Evolutionary conservation across 2,329 filamentous ascomycete genomes (phyloP).

Genomic region (Hymenoscyphus fructigenus): DNA sequence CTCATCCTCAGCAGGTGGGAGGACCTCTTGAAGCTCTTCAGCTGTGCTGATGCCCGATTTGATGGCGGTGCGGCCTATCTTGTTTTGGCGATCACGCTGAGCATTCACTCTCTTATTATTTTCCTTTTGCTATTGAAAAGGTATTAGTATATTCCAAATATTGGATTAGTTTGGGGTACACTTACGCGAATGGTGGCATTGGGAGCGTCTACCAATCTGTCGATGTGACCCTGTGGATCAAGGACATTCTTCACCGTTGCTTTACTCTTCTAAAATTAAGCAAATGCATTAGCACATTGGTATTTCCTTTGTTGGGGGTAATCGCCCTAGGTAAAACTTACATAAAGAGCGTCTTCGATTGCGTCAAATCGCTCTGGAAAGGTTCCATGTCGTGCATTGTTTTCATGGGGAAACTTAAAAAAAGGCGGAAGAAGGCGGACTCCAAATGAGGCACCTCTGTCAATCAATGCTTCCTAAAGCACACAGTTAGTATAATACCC

Average conservation of each 20-base stretch:
- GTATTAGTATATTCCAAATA: not conserved
- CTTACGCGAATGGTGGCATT: constrained; percentile 26
- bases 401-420: not conserved
- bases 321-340: constrained; percentile 17
- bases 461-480: not conserved
- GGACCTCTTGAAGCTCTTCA: not conserved
- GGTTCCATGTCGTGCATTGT: not conserved
- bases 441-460: not conserved
- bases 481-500: not conserved
- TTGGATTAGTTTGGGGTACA: not conserved
- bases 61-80: constrained; percentile 24
- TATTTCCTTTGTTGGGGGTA: not conserved
- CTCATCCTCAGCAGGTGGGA: not conserved
- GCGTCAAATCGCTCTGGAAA: constrained; percentile 21
- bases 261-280: constrained; percentile 22
- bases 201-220: constrained; percentile 29
- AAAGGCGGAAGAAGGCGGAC: not conserved
- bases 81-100: constrained; percentile 29
- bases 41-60: constrained; percentile 6
- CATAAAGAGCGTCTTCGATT: constrained; percentile 18
- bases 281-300: constrained; percentile 7
- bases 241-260: constrained; percentile 31
- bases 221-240: constrained; percentile 22
- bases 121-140: constrained; percentile 26
- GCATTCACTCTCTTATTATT: constrained; percentile 32